phyloP scores from a whole-genome alignment of 257 asterid species.

The Thymus quinquecostatus region DNA sequence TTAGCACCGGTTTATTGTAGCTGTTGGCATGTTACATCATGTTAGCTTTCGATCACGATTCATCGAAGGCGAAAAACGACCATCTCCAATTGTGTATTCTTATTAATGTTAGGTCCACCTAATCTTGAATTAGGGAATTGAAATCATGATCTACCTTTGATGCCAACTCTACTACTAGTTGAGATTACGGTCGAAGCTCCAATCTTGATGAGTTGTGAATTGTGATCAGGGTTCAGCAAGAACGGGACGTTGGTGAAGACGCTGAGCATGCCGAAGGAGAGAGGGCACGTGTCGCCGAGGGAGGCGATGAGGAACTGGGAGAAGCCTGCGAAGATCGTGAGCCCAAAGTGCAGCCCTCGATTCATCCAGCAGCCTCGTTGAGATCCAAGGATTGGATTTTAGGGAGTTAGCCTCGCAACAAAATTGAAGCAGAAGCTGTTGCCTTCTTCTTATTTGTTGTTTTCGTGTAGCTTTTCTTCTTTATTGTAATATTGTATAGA shows the following conservation, averaged over 20 bases:
- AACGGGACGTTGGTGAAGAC: constrained; percentile 56
- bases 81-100: background rate
- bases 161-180: background rate
- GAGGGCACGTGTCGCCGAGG: constrained; percentile 39
- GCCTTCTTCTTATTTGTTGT: background rate
- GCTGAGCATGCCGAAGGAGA: constrained; percentile 48
- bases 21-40: constrained; percentile 29
- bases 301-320: constrained; percentile 56
- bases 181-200: background rate
- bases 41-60: constrained; percentile 17
- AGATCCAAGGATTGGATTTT: constrained; percentile 16
- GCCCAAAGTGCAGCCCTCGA: constrained; percentile 78
- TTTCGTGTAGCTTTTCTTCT: constrained; percentile 42
- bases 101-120: background rate
- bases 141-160: constrained; percentile 3
- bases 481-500: constrained; percentile 47
- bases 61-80: constrained; percentile 17
- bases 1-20: background rate
- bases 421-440: constrained; percentile 3
- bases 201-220: background rate
- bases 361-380: constrained; percentile 98
- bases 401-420: constrained; percentile 33
- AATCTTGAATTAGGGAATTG: constrained; percentile 19
- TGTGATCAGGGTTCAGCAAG: constrained; percentile 41
- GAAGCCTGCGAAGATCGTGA: constrained; percentile 76